Percentiles rank a stretch among this genome's conserved stretches.
Conservation (phyloP, 768 basidiomycete species). For the Suillus bovinus region DNA sequence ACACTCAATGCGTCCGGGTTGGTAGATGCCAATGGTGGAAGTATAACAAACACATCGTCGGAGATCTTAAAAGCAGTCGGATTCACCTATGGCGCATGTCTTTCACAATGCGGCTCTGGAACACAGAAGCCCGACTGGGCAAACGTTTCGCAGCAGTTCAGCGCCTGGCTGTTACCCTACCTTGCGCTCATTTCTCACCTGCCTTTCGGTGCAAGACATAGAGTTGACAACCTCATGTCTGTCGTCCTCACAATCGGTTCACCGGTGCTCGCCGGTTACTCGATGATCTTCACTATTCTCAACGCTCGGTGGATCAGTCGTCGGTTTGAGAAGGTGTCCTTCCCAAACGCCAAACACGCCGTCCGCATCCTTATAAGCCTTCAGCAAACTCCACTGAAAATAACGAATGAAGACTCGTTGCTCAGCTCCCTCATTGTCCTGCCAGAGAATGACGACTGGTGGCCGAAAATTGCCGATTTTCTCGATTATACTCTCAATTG, state of each 20-base stretch:
- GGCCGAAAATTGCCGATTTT: constrained; percentile 33
- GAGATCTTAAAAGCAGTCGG: constrained; percentile 13
- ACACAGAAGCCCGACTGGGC: constrained; percentile 18
- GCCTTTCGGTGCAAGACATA: constrained; percentile 44
- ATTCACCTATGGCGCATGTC: constrained; percentile 14
- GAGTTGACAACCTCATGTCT: constrained; percentile 42
- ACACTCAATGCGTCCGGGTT: constrained; percentile 6
- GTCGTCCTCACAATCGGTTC: constrained; percentile 46
- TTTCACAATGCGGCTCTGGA: constrained; percentile 10
- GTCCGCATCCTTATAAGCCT: constrained; percentile 38
- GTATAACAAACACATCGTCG: neutral
- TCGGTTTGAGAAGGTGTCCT: constrained; percentile 30
- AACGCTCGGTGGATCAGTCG: constrained; percentile 43
- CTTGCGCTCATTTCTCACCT: constrained; percentile 49
- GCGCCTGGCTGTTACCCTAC: constrained; percentile 49
- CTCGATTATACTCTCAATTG: constrained; percentile 42
- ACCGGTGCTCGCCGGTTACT: constrained; percentile 46
- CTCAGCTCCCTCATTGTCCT: constrained; percentile 45
- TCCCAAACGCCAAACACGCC: constrained; percentile 25
- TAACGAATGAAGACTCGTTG: constrained; percentile 27
- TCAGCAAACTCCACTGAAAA: constrained; percentile 41
- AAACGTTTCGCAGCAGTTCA: constrained; percentile 36
- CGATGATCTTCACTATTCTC: constrained; percentile 44
- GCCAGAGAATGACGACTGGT: constrained; percentile 44
- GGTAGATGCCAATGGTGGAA: neutral